phyloP scores from a whole-genome alignment of 148 eudicot genomes.

The Vaccinium macrocarpon region DNA sequence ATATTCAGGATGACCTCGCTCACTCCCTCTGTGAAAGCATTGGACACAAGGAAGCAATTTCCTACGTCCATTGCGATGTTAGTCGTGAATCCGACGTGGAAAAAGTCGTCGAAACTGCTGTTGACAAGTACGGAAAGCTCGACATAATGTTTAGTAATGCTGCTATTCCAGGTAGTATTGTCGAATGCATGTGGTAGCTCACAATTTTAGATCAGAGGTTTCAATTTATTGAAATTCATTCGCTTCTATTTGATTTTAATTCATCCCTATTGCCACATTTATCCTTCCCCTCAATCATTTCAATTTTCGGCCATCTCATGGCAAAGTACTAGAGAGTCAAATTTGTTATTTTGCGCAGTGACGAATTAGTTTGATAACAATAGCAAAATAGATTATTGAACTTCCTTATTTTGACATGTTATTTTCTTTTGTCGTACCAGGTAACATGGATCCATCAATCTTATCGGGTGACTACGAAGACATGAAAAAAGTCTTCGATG shows the following conservation, averaged over 20 bases:
- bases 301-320: no score
- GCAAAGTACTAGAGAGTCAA: no score
- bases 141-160: conserved; percentile 40
- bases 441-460: not conserved
- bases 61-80: conserved; percentile 19
- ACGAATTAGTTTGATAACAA: no score
- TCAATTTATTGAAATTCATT: no score
- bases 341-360: not conserved
- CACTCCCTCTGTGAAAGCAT: not conserved
- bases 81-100: conserved; percentile 19
- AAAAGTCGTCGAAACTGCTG: conserved; percentile 18
- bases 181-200: not conserved
- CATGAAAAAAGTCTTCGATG: conserved; percentile 19
- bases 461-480: not conserved
- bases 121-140: conserved; percentile 25
- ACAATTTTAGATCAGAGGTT: no score
- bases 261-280: no score
- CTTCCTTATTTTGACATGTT: no score
- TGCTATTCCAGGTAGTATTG: conserved; percentile 21
- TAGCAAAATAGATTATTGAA: no score
- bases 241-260: no score
- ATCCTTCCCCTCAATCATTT: no score
- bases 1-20: not conserved
- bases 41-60: not conserved
- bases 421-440: not conserved